Conservation (phyloP, 306 rosid species). For the Fagus sylvatica region DNA sequence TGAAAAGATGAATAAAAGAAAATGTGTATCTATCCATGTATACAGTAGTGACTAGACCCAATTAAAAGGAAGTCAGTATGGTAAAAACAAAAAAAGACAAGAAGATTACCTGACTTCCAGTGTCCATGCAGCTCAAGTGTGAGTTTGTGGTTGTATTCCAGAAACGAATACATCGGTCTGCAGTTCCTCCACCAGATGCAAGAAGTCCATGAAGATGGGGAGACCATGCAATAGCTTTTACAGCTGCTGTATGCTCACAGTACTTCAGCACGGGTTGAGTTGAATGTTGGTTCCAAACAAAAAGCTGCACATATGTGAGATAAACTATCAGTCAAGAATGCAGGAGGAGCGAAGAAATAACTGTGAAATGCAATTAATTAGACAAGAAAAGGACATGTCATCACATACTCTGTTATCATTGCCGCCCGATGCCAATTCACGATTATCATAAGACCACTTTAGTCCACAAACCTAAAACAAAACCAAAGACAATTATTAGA, state of each 20-base stretch:
- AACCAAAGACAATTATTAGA: neutral
- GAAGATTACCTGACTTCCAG: slow-evolving; percentile 93
- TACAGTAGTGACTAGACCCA: slow-evolving; percentile 11
- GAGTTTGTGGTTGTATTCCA: slow-evolving; percentile 98
- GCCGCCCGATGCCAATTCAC: slow-evolving; percentile 98
- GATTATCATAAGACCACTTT: slow-evolving; percentile 94
- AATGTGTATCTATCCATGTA: neutral
- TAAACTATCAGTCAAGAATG: slow-evolving; percentile 23
- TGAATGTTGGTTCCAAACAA: slow-evolving; percentile 97
- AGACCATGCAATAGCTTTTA: slow-evolving; percentile 99
- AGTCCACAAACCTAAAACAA: slow-evolving; percentile 88
- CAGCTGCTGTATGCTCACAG: slow-evolving; percentile 98
- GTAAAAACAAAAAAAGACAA: slow-evolving; percentile 16
- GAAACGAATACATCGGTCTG: slow-evolving; percentile 93
- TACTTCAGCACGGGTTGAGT: slow-evolving; percentile 91
- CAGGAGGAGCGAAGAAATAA: slow-evolving; percentile 28
- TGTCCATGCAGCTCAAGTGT: slow-evolving; percentile 90
- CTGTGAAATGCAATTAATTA: slow-evolving; percentile 13
- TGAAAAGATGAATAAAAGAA: neutral
- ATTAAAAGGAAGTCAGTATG: neutral
- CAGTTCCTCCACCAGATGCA: slow-evolving; percentile 99
- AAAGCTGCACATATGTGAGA: slow-evolving; percentile 53
- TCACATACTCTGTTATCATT: slow-evolving; percentile 89
- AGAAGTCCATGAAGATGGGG: slow-evolving; percentile 99
- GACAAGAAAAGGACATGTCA: slow-evolving; percentile 6